phyloP scores from a whole-genome alignment of 192 early-diverging fungal genomes.

The Coemansia sp. region DNA sequence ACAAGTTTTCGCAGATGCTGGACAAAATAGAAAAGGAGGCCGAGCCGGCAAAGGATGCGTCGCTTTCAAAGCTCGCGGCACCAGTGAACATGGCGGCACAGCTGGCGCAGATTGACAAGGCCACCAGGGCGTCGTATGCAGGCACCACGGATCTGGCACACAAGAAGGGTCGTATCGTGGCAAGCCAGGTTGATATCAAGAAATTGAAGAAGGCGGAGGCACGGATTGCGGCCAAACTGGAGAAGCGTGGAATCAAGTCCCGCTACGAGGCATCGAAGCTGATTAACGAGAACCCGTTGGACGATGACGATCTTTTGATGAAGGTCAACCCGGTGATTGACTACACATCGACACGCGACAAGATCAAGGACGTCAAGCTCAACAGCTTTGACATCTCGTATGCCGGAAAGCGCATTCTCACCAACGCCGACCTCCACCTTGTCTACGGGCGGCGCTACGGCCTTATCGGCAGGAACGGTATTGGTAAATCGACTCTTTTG shows the following conservation, averaged over 20 bases:
- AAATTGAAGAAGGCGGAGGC: conserved; percentile 92
- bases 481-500: conserved; percentile 81
- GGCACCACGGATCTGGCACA: conserved; percentile 66
- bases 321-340: conserved; percentile 89
- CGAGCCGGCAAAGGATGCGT: conserved; percentile 39
- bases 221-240: conserved; percentile 88
- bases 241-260: conserved; percentile 70
- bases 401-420: conserved; percentile 92
- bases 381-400: conserved; percentile 97
- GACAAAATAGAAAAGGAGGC: conserved; percentile 44
- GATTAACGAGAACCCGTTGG: conserved; percentile 64
- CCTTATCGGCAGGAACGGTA: conserved; percentile 91
- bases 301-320: conserved; percentile 72
- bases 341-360: conserved; percentile 73
- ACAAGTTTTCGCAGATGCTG: conserved; percentile 64
- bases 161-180: conserved; percentile 64
- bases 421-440: conserved; percentile 78
- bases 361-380: conserved; percentile 94
- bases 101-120: conserved; percentile 64
- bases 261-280: conserved; percentile 77
- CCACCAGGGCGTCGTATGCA: conserved; percentile 54
- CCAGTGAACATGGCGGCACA: conserved; percentile 71
- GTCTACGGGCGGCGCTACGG: conserved; percentile 92
- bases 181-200: conserved; percentile 72
- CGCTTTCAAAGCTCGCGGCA: conserved; percentile 54